These are phyloP conservation scores for Elsinoe batatas DNA, from an alignment of 2,329 filamentous ascomycete genomes.

Conservation along the genomic window DNA sequence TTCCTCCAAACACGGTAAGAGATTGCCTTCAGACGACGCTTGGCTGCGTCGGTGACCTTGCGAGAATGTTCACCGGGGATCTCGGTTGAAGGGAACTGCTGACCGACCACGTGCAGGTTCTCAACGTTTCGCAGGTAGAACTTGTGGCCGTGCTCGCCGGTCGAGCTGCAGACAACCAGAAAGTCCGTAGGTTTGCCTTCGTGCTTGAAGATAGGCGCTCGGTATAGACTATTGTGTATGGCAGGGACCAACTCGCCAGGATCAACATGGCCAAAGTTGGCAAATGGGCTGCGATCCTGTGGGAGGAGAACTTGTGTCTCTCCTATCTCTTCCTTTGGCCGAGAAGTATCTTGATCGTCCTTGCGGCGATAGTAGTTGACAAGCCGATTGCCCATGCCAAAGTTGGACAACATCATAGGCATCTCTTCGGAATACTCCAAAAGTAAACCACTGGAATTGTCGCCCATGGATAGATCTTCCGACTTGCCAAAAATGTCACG, in stretches of 20 bases:
- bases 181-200: constrained; percentile 71
- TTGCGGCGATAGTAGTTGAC: constrained; percentile 95
- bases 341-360: constrained; percentile 62
- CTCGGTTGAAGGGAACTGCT: constrained; percentile 84
- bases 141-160: constrained; percentile 62
- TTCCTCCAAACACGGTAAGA: constrained; percentile 80
- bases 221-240: constrained; percentile 89
- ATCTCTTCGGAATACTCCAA: constrained; percentile 95
- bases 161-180: constrained; percentile 71
- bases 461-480: constrained; percentile 73
- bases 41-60: constrained; percentile 92
- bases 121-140: constrained; percentile 87
- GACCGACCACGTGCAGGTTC: constrained; percentile 81
- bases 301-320: constrained; percentile 81
- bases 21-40: constrained; percentile 94
- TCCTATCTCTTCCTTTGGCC: constrained; percentile 74
- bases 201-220: constrained; percentile 88
- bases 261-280: constrained; percentile 86
- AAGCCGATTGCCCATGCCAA: constrained; percentile 91
- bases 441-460: constrained; percentile 79
- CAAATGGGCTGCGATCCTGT: constrained; percentile 92
- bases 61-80: constrained; percentile 88
- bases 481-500: constrained; percentile 71
- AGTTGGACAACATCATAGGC: constrained; percentile 84
- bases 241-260: constrained; percentile 84